Evolutionary conservation across 2,329 filamentous ascomycete genomes (phyloP).

Genomic region (Xylariaceae sp.): DNA sequence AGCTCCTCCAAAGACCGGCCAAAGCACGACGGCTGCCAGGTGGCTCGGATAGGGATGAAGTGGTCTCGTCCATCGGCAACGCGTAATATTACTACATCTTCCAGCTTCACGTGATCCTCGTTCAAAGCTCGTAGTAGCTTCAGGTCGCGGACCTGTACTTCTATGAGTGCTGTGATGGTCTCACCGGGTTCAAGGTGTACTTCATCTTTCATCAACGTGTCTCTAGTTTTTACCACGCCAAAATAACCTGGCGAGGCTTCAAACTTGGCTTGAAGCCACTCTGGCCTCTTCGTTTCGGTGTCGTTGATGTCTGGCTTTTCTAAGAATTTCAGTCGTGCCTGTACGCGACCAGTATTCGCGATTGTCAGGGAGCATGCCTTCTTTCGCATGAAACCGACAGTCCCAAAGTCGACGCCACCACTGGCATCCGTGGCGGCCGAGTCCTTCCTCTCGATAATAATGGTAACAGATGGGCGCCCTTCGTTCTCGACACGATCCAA

Average conservation of each 20-base stretch:
- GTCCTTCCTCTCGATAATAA: slow-evolving; percentile 67
- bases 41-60: slow-evolving; percentile 75
- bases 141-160: slow-evolving; percentile 59
- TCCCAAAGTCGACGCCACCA: slow-evolving; percentile 71
- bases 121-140: slow-evolving; percentile 67
- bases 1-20: slow-evolving; percentile 84
- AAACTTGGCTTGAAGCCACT: slow-evolving; percentile 29
- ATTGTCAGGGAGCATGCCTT: slow-evolving; percentile 69
- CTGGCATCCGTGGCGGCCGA: slow-evolving; percentile 36
- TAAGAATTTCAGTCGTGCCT: slow-evolving; percentile 74
- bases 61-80: slow-evolving; percentile 83
- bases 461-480: slow-evolving; percentile 71
- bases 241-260: slow-evolving; percentile 9
- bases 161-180: slow-evolving; percentile 64
- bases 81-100: slow-evolving; percentile 83
- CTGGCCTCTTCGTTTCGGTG: slow-evolving; percentile 25
- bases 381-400: slow-evolving; percentile 62
- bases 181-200: slow-evolving; percentile 81
- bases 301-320: slow-evolving; percentile 56
- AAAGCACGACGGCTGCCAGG: slow-evolving; percentile 77
- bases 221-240: slow-evolving; percentile 16
- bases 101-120: slow-evolving; percentile 57
- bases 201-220: slow-evolving; percentile 42
- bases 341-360: slow-evolving; percentile 83
- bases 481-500: slow-evolving; percentile 91